phyloP scores from a whole-genome alignment of 768 basidiomycete species.

The Rhodotorula kratochvilovae region DNA sequence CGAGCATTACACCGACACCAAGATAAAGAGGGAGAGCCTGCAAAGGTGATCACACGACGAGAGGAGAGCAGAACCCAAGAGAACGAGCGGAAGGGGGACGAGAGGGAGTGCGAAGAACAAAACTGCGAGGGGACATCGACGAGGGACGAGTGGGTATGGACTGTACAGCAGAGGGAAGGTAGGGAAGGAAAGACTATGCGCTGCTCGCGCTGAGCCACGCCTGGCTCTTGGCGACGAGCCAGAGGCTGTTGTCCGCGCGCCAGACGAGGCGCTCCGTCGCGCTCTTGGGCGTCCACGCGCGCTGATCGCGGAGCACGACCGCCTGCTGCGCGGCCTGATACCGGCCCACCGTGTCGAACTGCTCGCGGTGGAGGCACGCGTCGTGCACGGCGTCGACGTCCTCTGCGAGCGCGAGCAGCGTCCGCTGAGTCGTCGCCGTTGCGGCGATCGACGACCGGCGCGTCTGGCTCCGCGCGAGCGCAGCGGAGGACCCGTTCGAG shows the following conservation, averaged over 20 bases:
- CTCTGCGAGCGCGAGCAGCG: slow-evolving; percentile 75
- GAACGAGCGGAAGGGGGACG: not conserved
- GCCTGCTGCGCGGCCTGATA: slow-evolving; percentile 99
- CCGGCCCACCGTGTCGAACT: slow-evolving; percentile 88
- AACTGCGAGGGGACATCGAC: not conserved
- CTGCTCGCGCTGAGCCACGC: slow-evolving; percentile 16
- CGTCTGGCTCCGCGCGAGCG: not conserved
- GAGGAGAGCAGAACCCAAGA: not conserved
- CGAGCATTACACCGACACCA: too few relatives aligned
- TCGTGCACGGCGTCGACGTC: slow-evolving; percentile 83
- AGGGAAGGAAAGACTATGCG: not conserved
- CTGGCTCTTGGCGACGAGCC: slow-evolving; percentile 54
- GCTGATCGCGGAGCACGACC: slow-evolving; percentile 92
- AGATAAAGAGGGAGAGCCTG: too few relatives aligned
- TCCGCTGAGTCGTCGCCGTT: slow-evolving; percentile 44
- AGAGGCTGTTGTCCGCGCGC: slow-evolving; percentile 84
- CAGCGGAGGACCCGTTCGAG: not conserved
- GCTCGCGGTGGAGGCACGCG: slow-evolving; percentile 79
- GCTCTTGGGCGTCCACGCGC: slow-evolving; percentile 87
- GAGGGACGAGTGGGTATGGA: not conserved
- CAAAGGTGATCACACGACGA: too few relatives aligned
- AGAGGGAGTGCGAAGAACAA: too few relatives aligned
- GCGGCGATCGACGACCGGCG: slow-evolving; percentile 14
- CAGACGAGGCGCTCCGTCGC: slow-evolving; percentile 88
- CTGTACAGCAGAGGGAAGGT: too few relatives aligned